A percentile compares a stretch with the other conserved stretches of the same genome.
These are phyloP conservation scores for Mycena haematopus DNA, from an alignment of 768 basidiomycete species.

Conservation along the genomic window DNA sequence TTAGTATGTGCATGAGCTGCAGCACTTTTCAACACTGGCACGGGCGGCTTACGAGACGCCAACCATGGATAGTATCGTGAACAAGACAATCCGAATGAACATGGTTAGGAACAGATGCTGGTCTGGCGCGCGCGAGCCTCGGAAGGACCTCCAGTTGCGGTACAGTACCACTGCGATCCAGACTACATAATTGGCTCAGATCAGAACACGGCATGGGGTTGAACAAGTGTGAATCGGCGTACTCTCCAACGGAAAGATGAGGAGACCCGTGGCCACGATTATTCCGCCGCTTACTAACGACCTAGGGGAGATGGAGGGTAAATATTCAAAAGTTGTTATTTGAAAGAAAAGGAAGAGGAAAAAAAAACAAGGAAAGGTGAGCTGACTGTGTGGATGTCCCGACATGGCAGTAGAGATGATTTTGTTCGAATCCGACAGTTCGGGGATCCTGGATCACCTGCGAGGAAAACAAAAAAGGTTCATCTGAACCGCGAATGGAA, in stretches of 20 bases:
- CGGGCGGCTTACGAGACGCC: constrained; percentile 10
- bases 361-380: no score
- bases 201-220: no score
- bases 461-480: not conserved
- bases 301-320: not conserved
- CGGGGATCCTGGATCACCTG: constrained; percentile 1
- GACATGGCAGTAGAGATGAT: constrained; percentile 18
- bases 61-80: constrained; percentile 10
- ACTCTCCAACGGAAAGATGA: constrained; percentile 21
- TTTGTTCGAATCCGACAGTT: not conserved
- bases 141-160: constrained; percentile 18
- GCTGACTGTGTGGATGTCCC: constrained; percentile 9
- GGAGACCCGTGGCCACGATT: not conserved
- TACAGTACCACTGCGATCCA: constrained; percentile 17
- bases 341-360: no score
- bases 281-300: not conserved
- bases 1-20: no score
- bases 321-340: not conserved
- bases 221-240: not conserved
- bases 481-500: no score
- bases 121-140: not conserved
- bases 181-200: not conserved
- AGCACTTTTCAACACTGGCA: no score
- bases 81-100: constrained; percentile 18
- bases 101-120: constrained; percentile 12